Percentiles rank a stretch among this genome's conserved stretches.
These are phyloP conservation scores for Cylindrotheca closterium DNA, from an alignment of 108 stramenopile genomes.

Conservation along the genomic window DNA sequence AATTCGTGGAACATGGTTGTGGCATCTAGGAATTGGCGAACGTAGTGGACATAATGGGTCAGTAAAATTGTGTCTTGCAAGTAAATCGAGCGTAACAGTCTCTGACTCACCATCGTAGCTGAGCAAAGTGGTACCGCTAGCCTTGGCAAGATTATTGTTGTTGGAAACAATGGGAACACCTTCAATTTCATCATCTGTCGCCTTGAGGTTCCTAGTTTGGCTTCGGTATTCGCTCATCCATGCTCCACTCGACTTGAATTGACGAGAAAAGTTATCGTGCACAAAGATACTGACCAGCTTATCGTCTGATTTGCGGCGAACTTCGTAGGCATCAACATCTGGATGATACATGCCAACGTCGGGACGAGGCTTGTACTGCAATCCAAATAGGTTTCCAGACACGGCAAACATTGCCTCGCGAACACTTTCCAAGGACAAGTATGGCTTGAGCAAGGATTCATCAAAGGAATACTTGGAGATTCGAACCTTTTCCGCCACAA, in stretches of 20 bases:
- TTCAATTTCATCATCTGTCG: conserved; percentile 27
- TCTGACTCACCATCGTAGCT: conserved; percentile 54
- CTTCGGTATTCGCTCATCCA: conserved; percentile 86
- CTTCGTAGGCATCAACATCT: conserved; percentile 76
- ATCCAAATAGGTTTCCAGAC: conserved; percentile 69
- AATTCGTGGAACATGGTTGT: conserved; percentile 51
- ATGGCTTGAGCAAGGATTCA: conserved; percentile 70
- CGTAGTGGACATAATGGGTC: background rate
- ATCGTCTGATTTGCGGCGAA: conserved; percentile 35
- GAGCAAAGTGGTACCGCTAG: conserved; percentile 52
- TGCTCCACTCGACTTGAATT: conserved; percentile 63
- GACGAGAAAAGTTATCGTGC: conserved; percentile 77
- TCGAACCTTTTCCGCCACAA: conserved; percentile 70
- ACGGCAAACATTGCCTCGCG: conserved; percentile 69
- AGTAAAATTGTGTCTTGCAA: background rate
- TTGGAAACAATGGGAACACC: conserved; percentile 70
- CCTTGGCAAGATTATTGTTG: conserved; percentile 83
- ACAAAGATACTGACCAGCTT: conserved; percentile 63
- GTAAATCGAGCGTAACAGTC: conserved; percentile 16
- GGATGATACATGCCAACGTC: conserved; percentile 69
- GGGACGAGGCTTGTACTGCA: conserved; percentile 50
- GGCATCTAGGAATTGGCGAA: conserved; percentile 16
- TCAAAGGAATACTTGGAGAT: conserved; percentile 72
- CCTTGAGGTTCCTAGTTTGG: conserved; percentile 64
- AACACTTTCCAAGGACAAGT: conserved; percentile 60